phyloP scores from a whole-genome alignment of 192 early-diverging fungal species.

The Thoreauomyces humboldtii region DNA sequence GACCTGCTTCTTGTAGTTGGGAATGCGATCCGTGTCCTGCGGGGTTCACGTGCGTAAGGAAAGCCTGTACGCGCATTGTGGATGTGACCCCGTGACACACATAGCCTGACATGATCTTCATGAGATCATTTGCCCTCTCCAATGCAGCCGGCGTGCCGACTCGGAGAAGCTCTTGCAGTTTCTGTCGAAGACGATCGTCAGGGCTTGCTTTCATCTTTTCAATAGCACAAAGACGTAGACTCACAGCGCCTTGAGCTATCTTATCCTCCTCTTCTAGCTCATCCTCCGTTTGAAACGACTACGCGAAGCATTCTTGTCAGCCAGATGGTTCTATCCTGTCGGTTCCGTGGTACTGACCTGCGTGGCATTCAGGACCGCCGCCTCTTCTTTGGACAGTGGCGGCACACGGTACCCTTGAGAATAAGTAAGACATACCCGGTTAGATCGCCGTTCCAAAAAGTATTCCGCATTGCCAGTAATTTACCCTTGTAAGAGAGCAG shows the following conservation, averaged over 20 bases:
- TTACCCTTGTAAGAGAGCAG: slow-evolving; percentile 86
- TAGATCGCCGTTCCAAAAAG: neutral
- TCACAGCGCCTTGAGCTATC: slow-evolving; percentile 75
- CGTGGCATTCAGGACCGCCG: slow-evolving; percentile 56
- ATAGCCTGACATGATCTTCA: slow-evolving; percentile 98
- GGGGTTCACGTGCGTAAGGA: neutral
- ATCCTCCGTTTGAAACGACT: slow-evolving; percentile 84
- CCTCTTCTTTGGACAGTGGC: slow-evolving; percentile 55
- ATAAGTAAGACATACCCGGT: neutral
- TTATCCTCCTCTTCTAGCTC: slow-evolving; percentile 96
- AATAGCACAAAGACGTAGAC: neutral
- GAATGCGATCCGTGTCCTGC: slow-evolving; percentile 48
- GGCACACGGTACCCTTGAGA: slow-evolving; percentile 77
- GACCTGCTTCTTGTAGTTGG: slow-evolving; percentile 85
- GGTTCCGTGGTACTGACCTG: too few relatives aligned
- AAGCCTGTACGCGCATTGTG: neutral
- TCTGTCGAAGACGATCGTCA: slow-evolving; percentile 47
- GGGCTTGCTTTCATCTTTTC: neutral
- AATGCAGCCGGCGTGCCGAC: slow-evolving; percentile 91
- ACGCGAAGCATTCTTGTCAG: slow-evolving; percentile 2
- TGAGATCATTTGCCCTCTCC: slow-evolving; percentile 93
- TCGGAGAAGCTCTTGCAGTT: slow-evolving; percentile 95
- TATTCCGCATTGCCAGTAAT: too few relatives aligned
- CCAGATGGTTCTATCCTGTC: too few relatives aligned
- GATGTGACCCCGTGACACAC: slow-evolving; percentile 44